Conservation (phyloP, 176 grass and related monocot genomes). For the Avena atlantica region DNA sequence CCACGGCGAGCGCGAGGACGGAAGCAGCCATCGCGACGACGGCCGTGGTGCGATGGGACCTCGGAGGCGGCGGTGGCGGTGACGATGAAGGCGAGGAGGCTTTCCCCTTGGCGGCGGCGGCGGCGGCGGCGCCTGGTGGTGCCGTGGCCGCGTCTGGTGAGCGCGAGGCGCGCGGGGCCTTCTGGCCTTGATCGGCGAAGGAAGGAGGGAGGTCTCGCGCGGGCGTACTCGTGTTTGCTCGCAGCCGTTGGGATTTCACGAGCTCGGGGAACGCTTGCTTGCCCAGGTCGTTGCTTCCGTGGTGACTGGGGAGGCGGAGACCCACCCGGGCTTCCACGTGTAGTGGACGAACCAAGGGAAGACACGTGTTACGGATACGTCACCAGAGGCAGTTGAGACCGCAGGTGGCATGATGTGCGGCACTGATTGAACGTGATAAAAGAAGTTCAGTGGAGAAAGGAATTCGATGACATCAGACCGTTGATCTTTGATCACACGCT, state of each 20-base stretch:
- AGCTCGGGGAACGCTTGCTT: not conserved
- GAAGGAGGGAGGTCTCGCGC: not conserved
- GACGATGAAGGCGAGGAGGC: not conserved
- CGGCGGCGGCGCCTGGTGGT: conserved; percentile 35
- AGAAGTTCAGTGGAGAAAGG: not conserved
- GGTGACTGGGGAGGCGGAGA: conserved; percentile 1
- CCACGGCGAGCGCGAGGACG: conserved; percentile 50
- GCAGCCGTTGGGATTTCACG: not conserved
- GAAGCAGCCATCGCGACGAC: conserved; percentile 54
- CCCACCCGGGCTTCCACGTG: conserved; percentile 22
- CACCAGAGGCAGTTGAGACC: not conserved
- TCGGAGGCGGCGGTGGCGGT: not conserved
- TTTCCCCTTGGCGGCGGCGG: conserved; percentile 43
- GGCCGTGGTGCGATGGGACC: conserved; percentile 27
- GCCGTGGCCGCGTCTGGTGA: conserved; percentile 54
- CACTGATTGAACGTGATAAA: not conserved
- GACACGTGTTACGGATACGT: conserved; percentile 14
- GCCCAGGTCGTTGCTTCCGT: conserved; percentile 24
- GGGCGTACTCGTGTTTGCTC: not conserved
- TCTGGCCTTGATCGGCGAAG: conserved; percentile 3
- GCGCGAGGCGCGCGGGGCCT: conserved; percentile 46
- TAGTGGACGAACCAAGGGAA: not conserved
- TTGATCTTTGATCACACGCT: too few species aligned
- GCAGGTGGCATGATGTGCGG: not conserved
- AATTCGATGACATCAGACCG: not conserved